A percentile compares a stretch with the other conserved stretches of the same genome.
Conservation (phyloP, 495 filamentous ascomycete species). For the Cercophora scortea region DNA sequence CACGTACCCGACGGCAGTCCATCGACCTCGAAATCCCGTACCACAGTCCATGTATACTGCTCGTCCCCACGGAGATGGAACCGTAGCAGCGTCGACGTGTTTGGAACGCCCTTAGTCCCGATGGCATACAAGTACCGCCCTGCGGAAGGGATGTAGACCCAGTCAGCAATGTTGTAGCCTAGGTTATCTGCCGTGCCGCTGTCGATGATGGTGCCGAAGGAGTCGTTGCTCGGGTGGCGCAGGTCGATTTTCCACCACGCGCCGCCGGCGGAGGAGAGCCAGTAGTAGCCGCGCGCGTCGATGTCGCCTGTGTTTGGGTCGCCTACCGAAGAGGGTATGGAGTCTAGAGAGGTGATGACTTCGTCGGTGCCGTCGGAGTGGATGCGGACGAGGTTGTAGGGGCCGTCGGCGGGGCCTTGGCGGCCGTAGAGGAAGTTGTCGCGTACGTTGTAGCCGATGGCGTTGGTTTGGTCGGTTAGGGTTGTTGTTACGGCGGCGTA, state of each 20-base stretch:
- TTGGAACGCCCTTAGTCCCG: background rate
- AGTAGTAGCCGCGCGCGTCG: background rate
- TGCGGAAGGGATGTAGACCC: conserved; percentile 6
- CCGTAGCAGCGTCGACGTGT: conserved; percentile 5
- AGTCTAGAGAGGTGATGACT: background rate
- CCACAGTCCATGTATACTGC: background rate
- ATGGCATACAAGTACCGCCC: conserved; percentile 7
- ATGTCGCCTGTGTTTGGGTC: background rate
- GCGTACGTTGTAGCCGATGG: background rate
- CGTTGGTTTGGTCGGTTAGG: background rate
- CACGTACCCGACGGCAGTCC: background rate
- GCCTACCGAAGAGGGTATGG: background rate
- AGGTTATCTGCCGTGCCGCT: background rate
- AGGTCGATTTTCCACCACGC: background rate
- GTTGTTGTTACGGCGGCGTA: background rate
- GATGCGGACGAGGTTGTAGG: background rate
- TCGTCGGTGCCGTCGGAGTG: background rate
- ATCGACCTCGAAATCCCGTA: background rate
- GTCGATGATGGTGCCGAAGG: background rate
- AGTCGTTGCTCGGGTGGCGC: background rate
- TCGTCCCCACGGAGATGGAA: conserved; percentile 4
- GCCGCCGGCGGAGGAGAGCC: background rate
- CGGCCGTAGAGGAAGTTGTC: conserved; percentile 2
- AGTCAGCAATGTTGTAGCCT: background rate
- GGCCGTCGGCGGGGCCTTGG: background rate